phyloP scores from a whole-genome alignment of 441 rosid species.

The Gossypium gossypioides region DNA sequence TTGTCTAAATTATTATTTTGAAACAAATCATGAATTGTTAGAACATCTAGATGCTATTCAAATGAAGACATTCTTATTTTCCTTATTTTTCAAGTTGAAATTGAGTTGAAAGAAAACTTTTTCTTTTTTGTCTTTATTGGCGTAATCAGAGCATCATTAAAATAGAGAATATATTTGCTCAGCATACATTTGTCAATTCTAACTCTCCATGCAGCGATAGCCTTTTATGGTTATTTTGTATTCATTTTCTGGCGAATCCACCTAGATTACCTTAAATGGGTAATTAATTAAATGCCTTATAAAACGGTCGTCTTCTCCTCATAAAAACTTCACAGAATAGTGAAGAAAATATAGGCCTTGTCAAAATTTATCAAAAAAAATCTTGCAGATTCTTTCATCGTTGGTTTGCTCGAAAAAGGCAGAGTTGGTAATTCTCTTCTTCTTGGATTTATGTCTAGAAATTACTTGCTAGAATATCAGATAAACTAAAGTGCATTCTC shows the following conservation, averaged over 20 bases:
- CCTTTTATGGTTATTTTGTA: slow-evolving; percentile 3
- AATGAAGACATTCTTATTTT: neutral
- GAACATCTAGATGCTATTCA: neutral
- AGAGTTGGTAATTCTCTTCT: slow-evolving; percentile 1
- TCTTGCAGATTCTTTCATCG: neutral
- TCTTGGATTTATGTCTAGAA: neutral
- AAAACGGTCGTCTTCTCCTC: slow-evolving; percentile 4
- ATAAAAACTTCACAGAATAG: neutral
- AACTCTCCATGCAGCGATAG: slow-evolving; percentile 13
- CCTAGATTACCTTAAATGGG: slow-evolving; percentile 15
- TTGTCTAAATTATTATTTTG: neutral
- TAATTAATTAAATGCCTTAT: slow-evolving; percentile 10
- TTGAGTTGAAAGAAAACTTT: neutral
- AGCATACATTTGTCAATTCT: slow-evolving; percentile 8
- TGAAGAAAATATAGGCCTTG: neutral
- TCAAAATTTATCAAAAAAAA: neutral
- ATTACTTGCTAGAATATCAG: neutral
- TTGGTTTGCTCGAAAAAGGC: neutral
- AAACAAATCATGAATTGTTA: neutral
- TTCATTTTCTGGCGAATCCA: slow-evolving; percentile 16
- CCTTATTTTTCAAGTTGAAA: neutral
- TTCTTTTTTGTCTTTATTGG: slow-evolving; percentile 4
- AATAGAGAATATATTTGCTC: slow-evolving; percentile 8
- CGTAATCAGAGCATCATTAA: neutral
- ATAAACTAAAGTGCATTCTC: neutral